Evolutionary conservation across 2,329 filamentous ascomycete species (phyloP).

Genomic region (Fusarium sp.): DNA sequence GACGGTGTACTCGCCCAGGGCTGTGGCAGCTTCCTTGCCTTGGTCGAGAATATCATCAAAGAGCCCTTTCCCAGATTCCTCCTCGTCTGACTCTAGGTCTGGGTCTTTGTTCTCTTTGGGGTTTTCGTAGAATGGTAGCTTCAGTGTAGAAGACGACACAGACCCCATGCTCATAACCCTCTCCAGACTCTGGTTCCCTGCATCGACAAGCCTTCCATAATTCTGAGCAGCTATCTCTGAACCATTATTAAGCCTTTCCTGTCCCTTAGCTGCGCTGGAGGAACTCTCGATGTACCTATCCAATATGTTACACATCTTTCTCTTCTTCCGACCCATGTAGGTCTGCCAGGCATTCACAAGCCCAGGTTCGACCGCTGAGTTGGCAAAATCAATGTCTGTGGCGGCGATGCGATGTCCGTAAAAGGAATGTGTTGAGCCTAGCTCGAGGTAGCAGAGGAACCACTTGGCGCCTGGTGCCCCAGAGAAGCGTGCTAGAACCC

Average conservation of each 20-base stretch:
- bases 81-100: neutral
- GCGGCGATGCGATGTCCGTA: slow-evolving; percentile 11
- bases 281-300: slow-evolving; percentile 2
- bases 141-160: neutral
- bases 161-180: slow-evolving; percentile 8
- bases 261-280: neutral
- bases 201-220: neutral
- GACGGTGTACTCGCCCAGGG: slow-evolving; percentile 5
- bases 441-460: slow-evolving; percentile 12
- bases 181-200: slow-evolving; percentile 1
- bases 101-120: accelerated
- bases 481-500: slow-evolving; percentile 9
- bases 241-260: neutral
- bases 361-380: slow-evolving; percentile 5
- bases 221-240: neutral
- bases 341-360: slow-evolving; percentile 7
- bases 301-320: slow-evolving; percentile 16
- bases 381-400: neutral
- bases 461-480: slow-evolving; percentile 4
- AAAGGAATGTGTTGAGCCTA: slow-evolving; percentile 5
- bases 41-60: slow-evolving; percentile 11
- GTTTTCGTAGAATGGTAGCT: neutral
- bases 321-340: slow-evolving; percentile 7
- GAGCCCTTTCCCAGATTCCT: neutral
- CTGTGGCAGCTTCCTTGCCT: slow-evolving; percentile 10